A percentile compares a stretch with the other conserved stretches of the same genome.
phyloP scores from a whole-genome alignment of 148 eudicot species.

The Euryodendron excelsum region DNA sequence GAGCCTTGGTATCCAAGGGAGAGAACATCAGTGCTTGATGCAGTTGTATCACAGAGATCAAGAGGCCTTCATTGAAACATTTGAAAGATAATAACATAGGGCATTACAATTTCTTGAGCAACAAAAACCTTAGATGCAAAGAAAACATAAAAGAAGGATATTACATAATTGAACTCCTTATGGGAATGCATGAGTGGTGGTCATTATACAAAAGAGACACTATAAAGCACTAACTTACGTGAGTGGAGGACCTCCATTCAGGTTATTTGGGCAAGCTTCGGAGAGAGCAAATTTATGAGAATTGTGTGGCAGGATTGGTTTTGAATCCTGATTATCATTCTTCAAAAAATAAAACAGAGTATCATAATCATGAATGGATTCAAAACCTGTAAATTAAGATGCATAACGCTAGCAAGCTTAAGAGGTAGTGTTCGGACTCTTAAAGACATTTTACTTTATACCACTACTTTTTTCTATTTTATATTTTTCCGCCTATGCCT shows the following conservation, averaged over 20 bases:
- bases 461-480: background rate
- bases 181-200: background rate
- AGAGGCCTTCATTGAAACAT: slow-evolving; percentile 62
- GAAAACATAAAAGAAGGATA: background rate
- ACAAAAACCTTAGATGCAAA: slow-evolving; percentile 16
- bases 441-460: background rate
- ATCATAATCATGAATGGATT: slow-evolving; percentile 10
- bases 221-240: slow-evolving; percentile 57
- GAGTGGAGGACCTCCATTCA: slow-evolving; percentile 63
- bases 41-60: slow-evolving; percentile 69
- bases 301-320: slow-evolving; percentile 59
- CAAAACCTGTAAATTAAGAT: slow-evolving; percentile 10
- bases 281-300: slow-evolving; percentile 75
- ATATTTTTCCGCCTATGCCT: background rate
- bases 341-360: slow-evolving; percentile 15
- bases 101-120: background rate
- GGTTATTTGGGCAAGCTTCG: slow-evolving; percentile 72
- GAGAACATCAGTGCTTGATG: slow-evolving; percentile 60
- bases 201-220: background rate
- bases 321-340: slow-evolving; percentile 59
- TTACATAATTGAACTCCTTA: background rate
- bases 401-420: background rate
- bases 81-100: background rate
- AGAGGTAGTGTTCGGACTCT: background rate
- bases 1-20: slow-evolving; percentile 57